Base-by-base conservation (phyloP, 2,329 filamentous ascomycete genomes). In the Alternaria ventricosa region DNA sequence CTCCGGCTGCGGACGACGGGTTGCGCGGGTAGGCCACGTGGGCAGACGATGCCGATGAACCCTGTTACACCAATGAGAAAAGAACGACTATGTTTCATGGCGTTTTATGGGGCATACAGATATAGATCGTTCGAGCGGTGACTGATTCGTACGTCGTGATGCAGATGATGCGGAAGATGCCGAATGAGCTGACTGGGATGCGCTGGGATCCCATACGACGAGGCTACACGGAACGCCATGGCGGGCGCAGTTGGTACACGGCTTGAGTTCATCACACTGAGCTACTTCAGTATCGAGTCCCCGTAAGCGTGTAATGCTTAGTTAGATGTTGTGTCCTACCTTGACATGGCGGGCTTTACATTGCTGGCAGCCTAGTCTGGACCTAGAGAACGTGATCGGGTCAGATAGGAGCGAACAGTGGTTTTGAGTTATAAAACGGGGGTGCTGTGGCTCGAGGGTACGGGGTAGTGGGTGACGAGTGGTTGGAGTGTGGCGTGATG, bases 291-390 rank as follows among this genome's bases (percentile, higher is more conserved):
- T 50, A 58, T 49, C 28, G 44, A 27, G 27, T 27, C 22, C 25
- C 25, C 9, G 28, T 55, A 36, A 41, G 61, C 47, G 61, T 62
- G 57, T 58, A 53, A 64, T 49, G 47, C 54, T 25, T 46, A 10
- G 22, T 28, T 22, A 10, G 30, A 15, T 6, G 23, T 49, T 22
- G 45, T 49, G 51, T 65, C 73, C 56, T 66, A 79, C 78, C 70
- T 80, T 80, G 12, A 80, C 78, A 64, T 79, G 78, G 54, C 78
- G 73, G 54, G 71, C 70, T 66, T 80, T 80, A 64, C 78, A 80
- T 63, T 78, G 77, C 50, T 72, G 65, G 60, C 78, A 80, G 46
- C 78, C 78, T 43, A 73, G 55, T 55, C 70, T 66, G 45, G 70
- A 73, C 50, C 68, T 71, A 28, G 25, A 57, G 49, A 43, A 49